Percentiles rank a stretch among this genome's conserved stretches.
Evolutionary conservation across 768 basidiomycete genomes (phyloP).

Genomic region (Naematelia aurantialba): DNA sequence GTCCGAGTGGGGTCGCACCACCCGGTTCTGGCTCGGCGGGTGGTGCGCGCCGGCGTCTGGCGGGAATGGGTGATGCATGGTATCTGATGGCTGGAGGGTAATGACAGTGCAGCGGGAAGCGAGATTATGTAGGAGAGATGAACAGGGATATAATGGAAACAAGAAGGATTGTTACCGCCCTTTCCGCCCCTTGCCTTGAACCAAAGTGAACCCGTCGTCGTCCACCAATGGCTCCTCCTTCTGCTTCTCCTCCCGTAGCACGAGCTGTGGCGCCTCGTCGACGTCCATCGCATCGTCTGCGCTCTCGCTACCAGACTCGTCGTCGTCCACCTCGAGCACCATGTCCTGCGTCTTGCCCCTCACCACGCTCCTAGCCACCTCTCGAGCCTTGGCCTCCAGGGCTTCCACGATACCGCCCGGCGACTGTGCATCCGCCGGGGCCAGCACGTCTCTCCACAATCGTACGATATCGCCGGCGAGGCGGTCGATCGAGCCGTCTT

Average conservation of each 20-base stretch:
- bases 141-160: not conserved
- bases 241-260: slow-evolving; percentile 46
- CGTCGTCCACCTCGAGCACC: slow-evolving; percentile 27
- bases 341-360: slow-evolving; percentile 25
- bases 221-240: slow-evolving; percentile 70
- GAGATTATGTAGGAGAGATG: not conserved
- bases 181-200: slow-evolving; percentile 53
- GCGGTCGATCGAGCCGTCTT: slow-evolving; percentile 74
- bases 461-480: slow-evolving; percentile 62
- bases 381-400: slow-evolving; percentile 58
- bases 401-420: slow-evolving; percentile 57
- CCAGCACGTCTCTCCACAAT: slow-evolving; percentile 44
- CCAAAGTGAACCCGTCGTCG: slow-evolving; percentile 86
- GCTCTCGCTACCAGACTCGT: slow-evolving; percentile 21
- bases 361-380: slow-evolving; percentile 23
- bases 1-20: not conserved
- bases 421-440: slow-evolving; percentile 49
- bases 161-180: not conserved
- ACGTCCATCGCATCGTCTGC: slow-evolving; percentile 43
- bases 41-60: not conserved
- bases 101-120: not conserved
- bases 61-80: not conserved
- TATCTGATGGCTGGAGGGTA: not conserved
- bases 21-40: not conserved
- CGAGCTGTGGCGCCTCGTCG: slow-evolving; percentile 59